Evolutionary conservation across 1,284 basidiomycete species (phyloP), one percentile per base, ranked within the genome.

Genomic region (Ustilago vetiveriae): DNA sequence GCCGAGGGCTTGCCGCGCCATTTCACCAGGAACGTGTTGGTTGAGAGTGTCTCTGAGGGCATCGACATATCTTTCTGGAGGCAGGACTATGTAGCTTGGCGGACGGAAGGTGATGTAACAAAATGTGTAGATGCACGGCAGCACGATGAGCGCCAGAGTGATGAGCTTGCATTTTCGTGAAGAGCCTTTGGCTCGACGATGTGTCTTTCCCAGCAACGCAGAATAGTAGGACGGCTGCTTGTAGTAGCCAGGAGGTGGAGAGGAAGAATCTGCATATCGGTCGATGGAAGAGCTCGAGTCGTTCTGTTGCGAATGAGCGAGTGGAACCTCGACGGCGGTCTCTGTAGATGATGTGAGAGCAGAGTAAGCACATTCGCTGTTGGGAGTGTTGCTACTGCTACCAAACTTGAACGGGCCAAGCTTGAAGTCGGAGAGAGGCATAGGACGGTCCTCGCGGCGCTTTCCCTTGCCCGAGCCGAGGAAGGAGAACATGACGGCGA

Each of bases 51-150:
- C 21, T 21, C 48, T 66, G 38, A 71, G 54, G 8, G 40, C 32
- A 4, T 57, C 40, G 36, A 71, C 49, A 26, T 71, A 71, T 7
- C 13, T 37, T 32, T 71, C 62, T n/a, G 60, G 57, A 1, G 68
- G 68, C 7, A 71, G 54, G 8, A 68, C 43, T 33, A 71, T 57
- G 42, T 65, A 67, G 44, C 66, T 63, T 9, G 68, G 57, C 13
- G 69, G 63, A 4, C 63, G 64, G 56, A 67, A 66, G 24, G 60
- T 47, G 46, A 63, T 56, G 52, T 56, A 62, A 55, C 58, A 56
- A 43, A 44, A 57, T 16, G 49, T 54, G 39, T 71, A 63, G 19
- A 67, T 21, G 49, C 44, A 32, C 6, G 57, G 42, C 4, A 58
- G 23, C 29, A 71, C n/a, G 30, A 57, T 43, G 29, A 41, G 36